Percentiles rank a stretch among this genome's conserved stretches.
Conservation (phyloP, 345 rosid species). For the Hevea brasiliensis region DNA sequence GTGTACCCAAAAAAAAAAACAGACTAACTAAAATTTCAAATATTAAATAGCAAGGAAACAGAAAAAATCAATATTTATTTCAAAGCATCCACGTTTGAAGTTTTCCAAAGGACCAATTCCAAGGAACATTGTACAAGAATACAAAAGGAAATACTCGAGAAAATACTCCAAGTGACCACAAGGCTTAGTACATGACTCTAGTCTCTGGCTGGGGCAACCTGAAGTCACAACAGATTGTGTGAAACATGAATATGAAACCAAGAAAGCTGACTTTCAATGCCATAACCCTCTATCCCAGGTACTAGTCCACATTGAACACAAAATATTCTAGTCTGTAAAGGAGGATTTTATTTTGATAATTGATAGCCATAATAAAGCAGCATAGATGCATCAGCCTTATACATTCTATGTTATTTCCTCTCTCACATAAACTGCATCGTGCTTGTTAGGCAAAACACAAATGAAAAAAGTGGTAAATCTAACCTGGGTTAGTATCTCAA, state of each 20-base stretch:
- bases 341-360: background rate
- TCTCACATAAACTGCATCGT: conserved; percentile 1
- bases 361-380: background rate
- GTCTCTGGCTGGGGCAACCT: background rate
- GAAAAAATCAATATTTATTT: background rate
- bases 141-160: background rate
- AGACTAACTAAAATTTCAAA: background rate
- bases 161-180: background rate
- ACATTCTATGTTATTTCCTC: background rate
- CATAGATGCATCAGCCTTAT: background rate
- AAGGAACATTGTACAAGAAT: background rate
- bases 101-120: background rate
- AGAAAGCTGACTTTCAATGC: background rate
- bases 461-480: conserved; percentile 4
- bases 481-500: conserved; percentile 43
- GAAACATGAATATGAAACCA: background rate
- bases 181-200: background rate
- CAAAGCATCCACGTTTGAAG: background rate
- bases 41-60: background rate
- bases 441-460: background rate
- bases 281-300: background rate
- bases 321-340: background rate
- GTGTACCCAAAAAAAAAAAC: too few relatives aligned
- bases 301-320: background rate
- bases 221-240: background rate